Percentiles rank a stretch among this genome's conserved stretches.
phyloP scores from a whole-genome alignment of 192 early-diverging fungal genomes.

The Rhizophagus prolifer region DNA sequence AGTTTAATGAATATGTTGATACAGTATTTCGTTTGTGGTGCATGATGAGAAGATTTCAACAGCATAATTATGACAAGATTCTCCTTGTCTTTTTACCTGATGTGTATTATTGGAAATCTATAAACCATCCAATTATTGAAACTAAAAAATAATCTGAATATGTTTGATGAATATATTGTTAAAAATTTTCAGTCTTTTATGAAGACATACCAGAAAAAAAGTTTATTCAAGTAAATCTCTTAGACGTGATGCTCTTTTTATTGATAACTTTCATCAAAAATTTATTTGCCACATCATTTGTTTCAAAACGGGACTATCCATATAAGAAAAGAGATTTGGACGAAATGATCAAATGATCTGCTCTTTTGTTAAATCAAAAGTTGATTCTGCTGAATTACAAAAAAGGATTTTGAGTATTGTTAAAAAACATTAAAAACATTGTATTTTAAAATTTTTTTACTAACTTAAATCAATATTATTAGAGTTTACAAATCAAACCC shows the following conservation, averaged over 20 bases:
- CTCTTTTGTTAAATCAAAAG: too few relatives aligned
- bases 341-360: neutral
- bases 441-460: too few relatives aligned
- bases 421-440: too few relatives aligned
- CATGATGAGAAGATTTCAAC: neutral
- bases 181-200: conserved; percentile 2
- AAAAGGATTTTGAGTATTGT: too few relatives aligned
- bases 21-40: too few relatives aligned
- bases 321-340: conserved; percentile 6
- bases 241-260: conserved; percentile 1
- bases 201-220: neutral
- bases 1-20: conserved; percentile 14
- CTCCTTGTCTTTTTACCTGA: neutral
- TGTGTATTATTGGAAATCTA: neutral
- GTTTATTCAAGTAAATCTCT: neutral
- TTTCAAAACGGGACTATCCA: neutral
- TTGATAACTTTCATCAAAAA: neutral
- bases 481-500: too few relatives aligned
- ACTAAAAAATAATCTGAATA: conserved; percentile 9
- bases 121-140: neutral
- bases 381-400: too few relatives aligned
- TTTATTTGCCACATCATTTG: neutral
- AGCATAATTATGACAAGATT: too few relatives aligned
- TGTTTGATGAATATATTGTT: conserved; percentile 3
- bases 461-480: too few relatives aligned